Conservation (phyloP, 768 basidiomycete species). For the Podaxis carcinomalis region DNA sequence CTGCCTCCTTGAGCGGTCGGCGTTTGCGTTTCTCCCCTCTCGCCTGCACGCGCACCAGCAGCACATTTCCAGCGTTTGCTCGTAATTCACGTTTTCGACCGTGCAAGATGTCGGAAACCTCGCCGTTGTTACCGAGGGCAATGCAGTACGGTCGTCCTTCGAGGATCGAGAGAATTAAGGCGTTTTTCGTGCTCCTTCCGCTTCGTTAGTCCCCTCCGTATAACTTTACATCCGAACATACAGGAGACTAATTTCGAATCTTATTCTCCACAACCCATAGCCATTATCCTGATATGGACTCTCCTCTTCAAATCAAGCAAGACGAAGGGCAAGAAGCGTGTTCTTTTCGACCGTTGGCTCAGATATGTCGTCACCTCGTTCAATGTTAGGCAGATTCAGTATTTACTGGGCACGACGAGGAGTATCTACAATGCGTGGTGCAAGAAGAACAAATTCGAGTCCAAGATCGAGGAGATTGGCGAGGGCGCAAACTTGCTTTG, state of each 20-base stretch:
- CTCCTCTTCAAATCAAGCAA: conserved; percentile 5
- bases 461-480: conserved; percentile 8
- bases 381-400: conserved; percentile 1
- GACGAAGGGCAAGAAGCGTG: conserved; percentile 3
- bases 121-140: background rate
- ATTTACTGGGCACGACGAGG: background rate
- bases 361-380: background rate
- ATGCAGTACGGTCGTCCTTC: conserved; percentile 6
- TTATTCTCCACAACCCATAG: background rate
- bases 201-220: conserved; percentile 4
- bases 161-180: conserved; percentile 2
- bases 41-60: background rate
- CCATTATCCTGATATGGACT: conserved; percentile 2
- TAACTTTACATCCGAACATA: no score
- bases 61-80: background rate
- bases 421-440: background rate
- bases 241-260: background rate
- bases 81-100: background rate
- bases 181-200: conserved; percentile 3
- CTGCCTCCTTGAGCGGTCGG: background rate
- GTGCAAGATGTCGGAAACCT: conserved; percentile 7
- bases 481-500: conserved; percentile 15
- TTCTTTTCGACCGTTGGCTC: background rate
- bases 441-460: background rate
- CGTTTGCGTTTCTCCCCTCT: background rate